Base-by-base conservation (phyloP, 768 basidiomycete species). In the Rhodotorula kratochvilovae region DNA sequence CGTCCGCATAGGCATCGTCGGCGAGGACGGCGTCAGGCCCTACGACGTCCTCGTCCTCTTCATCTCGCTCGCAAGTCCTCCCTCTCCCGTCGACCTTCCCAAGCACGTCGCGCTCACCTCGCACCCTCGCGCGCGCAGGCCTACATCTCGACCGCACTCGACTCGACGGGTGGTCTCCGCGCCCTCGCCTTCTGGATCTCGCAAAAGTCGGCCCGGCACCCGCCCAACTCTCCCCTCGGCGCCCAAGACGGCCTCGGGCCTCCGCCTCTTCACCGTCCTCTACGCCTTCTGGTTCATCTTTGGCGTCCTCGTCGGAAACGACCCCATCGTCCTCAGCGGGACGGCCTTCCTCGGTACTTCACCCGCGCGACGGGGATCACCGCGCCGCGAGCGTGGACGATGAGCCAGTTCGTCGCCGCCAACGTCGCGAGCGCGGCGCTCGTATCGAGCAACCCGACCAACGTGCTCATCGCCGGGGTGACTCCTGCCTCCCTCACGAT, bases 21-120 rank as follows among this genome's bases (percentile, higher is more conserved):
- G 89, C 12, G 88, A 88, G 69, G 89, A 89, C 7, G 70, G 73
- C 4, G 85, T 97, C 35, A 86, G 89, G 74, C 94, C 94, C 0
- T 90, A 93, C 77, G 91, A 96, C 79, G 93, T 98, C 73, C 86
- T 98, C 79, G 90, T 91, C 35, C 82, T 98, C 2, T 97, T 98
- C 81, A 87, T 92, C 76, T 91, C 90, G 5, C 83, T 96, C 60
- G 92, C 82, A 54, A 70, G 80, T 78, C 25, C 48, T 55, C 42
- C 48, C 43, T 63, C n/a, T n/a, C 39, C 4, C 50, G 1, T 61
- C 17, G 42, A 33, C 39, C 46, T 25, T 27, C 60, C 45, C 25
- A 21, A 35, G 7, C 13, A 33, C 29, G 3, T 21, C 29, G 31
- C 46, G 19, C 29, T 10, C 19, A 46, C 17, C 33, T 12, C 11